Evolutionary conservation across 306 rosid genomes (phyloP), one percentile per base, ranked within the genome.

Genomic region (Lathyrus tuberosus): DNA sequence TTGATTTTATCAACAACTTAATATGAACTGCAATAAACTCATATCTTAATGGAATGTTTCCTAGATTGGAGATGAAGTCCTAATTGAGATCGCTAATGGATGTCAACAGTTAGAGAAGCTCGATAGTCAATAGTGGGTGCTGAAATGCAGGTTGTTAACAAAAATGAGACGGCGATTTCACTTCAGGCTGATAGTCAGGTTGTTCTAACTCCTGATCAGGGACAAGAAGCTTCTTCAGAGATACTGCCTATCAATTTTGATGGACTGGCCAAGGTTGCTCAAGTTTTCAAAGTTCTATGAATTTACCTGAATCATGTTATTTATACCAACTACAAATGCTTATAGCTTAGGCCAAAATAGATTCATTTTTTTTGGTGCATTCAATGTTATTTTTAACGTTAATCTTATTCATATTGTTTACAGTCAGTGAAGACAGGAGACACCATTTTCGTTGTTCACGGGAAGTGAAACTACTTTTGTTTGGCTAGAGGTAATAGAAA

Each of bases 401-500:
- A n/a, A n/a, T n/a, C n/a, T n/a, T n/a, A n/a, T n/a, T n/a, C n/a
- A n/a, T n/a, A n/a, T n/a, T n/a, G n/a, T n/a, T n/a, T n/a, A n/a
- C n/a, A n/a, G n/a, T n/a, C n/a, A n/a, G n/a, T n/a, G n/a, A n/a
- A n/a, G n/a, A n/a, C n/a, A n/a, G n/a, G n/a, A n/a, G n/a, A n/a
- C 83, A 95, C 99, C 56, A 87, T 95, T 80, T 95, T 95, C 77
- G 77, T 95, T 24, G 79, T 94, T 94, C 83, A 94, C 99, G 15
- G 99, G 99, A 77, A 94, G 99, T 84, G 99, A 94, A 86, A 82
- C 97, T 64, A 94, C 99, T 65, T 91, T 97, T 81, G 97, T 84
- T 14, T 94, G 99, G 99, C 83, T 94, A 79, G 97, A 94, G 99
- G 99, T 89, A 82, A n/a, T n/a, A n/a, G n/a, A n/a, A n/a, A n/a